A percentile compares a stretch with the other conserved stretches of the same genome.
Evolutionary conservation across 2,329 filamentous ascomycete genomes (phyloP).

Genomic region (Neonectria sp.): DNA sequence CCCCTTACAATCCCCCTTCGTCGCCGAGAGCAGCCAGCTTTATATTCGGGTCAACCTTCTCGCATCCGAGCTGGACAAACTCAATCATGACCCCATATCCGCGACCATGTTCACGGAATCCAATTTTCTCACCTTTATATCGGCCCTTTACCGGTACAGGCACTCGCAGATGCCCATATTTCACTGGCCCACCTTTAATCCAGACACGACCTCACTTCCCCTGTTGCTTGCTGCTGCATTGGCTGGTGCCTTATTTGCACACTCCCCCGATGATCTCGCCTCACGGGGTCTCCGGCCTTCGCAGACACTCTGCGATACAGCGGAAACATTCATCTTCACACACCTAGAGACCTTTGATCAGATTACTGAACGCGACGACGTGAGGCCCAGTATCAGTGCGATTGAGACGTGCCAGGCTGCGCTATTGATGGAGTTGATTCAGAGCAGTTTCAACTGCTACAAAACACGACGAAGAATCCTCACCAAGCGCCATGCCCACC

Average conservation of each 20-base stretch:
- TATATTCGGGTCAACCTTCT: not conserved
- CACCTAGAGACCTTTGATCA: constrained; percentile 14
- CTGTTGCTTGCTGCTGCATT: constrained; percentile 23
- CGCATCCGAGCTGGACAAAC: not conserved
- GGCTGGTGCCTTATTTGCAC: constrained; percentile 22
- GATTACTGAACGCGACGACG: too few relatives aligned
- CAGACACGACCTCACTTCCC: constrained; percentile 22
- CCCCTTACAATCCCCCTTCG: not conserved
- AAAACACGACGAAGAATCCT: constrained; percentile 28
- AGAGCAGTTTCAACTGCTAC: constrained; percentile 20
- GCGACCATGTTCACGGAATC: constrained; percentile 1
- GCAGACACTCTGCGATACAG: constrained; percentile 11
- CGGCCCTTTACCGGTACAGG: constrained; percentile 21
- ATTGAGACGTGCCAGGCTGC: constrained; percentile 35
- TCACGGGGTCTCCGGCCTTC: not conserved
- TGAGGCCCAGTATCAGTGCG: not conserved
- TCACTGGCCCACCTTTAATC: constrained; percentile 40
- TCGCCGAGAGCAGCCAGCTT: not conserved
- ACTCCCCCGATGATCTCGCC: not conserved
- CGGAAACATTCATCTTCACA: constrained; percentile 34
- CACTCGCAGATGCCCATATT: constrained; percentile 27
- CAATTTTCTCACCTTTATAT: constrained; percentile 27
- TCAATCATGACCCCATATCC: not conserved
- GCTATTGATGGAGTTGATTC: constrained; percentile 18
- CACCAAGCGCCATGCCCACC: constrained; percentile 13